Percentiles rank a stretch among this genome's conserved stretches.
phyloP scores from a whole-genome alignment of 768 basidiomycete genomes.

The Sarcomyxa edulis region DNA sequence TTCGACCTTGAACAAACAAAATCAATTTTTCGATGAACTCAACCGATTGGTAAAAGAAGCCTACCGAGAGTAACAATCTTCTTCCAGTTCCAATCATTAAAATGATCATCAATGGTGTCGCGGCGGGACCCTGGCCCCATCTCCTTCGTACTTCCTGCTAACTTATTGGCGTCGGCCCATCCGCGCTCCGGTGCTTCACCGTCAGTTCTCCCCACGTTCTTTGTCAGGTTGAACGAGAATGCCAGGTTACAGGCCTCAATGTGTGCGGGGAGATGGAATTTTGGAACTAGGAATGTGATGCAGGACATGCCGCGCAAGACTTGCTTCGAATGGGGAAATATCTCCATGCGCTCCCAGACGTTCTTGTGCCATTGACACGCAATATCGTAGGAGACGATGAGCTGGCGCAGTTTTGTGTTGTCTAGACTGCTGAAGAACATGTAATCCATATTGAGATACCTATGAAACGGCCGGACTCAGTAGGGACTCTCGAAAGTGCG shows the following conservation, averaged over 20 bases:
- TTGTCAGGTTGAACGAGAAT: slow-evolving; percentile 22
- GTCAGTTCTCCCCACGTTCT: too few species aligned
- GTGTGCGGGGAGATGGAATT: slow-evolving; percentile 24
- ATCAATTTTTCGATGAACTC: background rate
- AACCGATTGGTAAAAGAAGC: background rate
- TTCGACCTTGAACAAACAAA: background rate
- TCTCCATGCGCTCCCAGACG: too few species aligned
- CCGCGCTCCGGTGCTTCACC: slow-evolving; percentile 20
- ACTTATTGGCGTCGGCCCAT: background rate
- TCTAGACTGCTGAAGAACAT: background rate
- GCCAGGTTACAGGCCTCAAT: slow-evolving; percentile 11
- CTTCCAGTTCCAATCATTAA: slow-evolving; percentile 14
- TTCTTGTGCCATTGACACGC: slow-evolving; percentile 15
- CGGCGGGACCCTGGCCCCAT: background rate
- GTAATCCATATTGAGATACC: slow-evolving; percentile 2
- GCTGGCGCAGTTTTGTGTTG: background rate
- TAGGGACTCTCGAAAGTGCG: background rate
- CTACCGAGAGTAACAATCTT: slow-evolving; percentile 4
- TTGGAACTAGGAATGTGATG: slow-evolving; percentile 17
- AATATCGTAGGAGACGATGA: slow-evolving; percentile 19
- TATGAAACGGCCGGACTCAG: background rate
- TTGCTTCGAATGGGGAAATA: too few species aligned
- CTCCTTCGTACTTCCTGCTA: background rate
- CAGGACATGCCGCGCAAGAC: slow-evolving; percentile 11
- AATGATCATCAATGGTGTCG: slow-evolving; percentile 22